Percentiles rank a stretch among this genome's conserved stretches.
Evolutionary conservation across 306 rosid species (phyloP).

Genomic region (Sechiopsis laciniata): DNA sequence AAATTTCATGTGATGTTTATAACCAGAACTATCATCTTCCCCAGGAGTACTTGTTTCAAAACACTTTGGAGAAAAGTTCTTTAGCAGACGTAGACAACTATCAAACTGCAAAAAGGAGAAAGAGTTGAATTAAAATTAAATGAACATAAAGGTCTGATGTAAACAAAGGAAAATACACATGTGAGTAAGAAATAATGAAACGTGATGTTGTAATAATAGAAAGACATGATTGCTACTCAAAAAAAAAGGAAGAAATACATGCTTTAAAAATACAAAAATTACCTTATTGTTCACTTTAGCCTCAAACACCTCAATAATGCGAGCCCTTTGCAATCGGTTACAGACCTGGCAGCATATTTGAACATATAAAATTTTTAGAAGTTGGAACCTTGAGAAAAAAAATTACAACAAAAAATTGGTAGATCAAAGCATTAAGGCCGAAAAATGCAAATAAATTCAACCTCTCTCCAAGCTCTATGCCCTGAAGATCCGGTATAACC

Average conservation of each 20-base stretch:
- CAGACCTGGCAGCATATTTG: conserved; percentile 42
- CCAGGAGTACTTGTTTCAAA: conserved; percentile 37
- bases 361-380: conserved; percentile 18
- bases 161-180: conserved; percentile 8
- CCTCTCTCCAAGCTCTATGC: conserved; percentile 73
- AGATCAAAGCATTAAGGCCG: conserved; percentile 15
- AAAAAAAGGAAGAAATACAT: background rate
- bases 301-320: conserved; percentile 59
- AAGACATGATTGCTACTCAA: background rate
- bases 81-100: conserved; percentile 45
- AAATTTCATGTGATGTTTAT: conserved; percentile 38
- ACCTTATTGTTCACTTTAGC: conserved; percentile 89
- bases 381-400: background rate
- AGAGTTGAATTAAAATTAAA: conserved; percentile 1
- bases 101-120: conserved; percentile 37
- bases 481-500: conserved; percentile 56
- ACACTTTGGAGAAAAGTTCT: conserved; percentile 33
- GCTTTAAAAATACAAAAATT: background rate
- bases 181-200: background rate
- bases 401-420: background rate
- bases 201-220: conserved; percentile 1
- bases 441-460: conserved; percentile 25
- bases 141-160: conserved; percentile 13
- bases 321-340: conserved; percentile 51
- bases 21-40: conserved; percentile 34